Evolutionary conservation across 208 protist species (phyloP), one percentile per base, ranked within the genome.

Genomic region (Trypanosoma grayi): DNA sequence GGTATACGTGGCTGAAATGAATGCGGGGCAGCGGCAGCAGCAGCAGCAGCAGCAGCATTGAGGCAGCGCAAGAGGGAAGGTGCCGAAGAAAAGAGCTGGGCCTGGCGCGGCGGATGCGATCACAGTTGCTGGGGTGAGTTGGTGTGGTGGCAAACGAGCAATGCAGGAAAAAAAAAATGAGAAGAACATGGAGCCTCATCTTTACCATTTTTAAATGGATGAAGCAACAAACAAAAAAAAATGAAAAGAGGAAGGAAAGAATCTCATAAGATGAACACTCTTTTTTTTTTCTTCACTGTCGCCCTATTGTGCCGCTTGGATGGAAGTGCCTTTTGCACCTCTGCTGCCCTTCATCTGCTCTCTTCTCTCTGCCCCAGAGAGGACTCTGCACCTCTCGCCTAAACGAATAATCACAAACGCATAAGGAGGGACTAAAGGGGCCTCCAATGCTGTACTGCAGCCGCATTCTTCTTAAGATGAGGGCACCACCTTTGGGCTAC

Each of bases 401-500:
- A 54, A 37, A 56, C 28, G 18, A 61, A 59, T 0, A 61, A 30
- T 13, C 2, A 69, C 13, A 67, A 59, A 47, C 8, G 28, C 34
- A 24, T 31, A 46, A 20, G 47, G 46, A 1, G 36, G 13, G 14
- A 28, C 25, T 25, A 18, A 18, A 46, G 25, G 9, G 18, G 24
- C 13, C 13, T 43, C 13, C 27, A 25, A 92, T 92, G 81, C 73
- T 73, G 48, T 31, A 50, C 18, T 43, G 50, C 11, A 59, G 53
- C 11, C 36, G 57, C 0, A 7, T 60, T 31, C 52, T 86, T 33
- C 25, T 56, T 9, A 90, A 88, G 60, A 75, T 66, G 59, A 44
- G 66, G n/a, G 41, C 67, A 0, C 52, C 69, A 3, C 85, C 85
- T 2, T 36, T 93, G 27, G 84, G 87, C 4, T 91, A 83, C 67